Evolutionary conservation across 2,329 filamentous ascomycete genomes (phyloP), one percentile per base, ranked within the genome.

Genomic region (Pseudogymnoascus sp.): DNA sequence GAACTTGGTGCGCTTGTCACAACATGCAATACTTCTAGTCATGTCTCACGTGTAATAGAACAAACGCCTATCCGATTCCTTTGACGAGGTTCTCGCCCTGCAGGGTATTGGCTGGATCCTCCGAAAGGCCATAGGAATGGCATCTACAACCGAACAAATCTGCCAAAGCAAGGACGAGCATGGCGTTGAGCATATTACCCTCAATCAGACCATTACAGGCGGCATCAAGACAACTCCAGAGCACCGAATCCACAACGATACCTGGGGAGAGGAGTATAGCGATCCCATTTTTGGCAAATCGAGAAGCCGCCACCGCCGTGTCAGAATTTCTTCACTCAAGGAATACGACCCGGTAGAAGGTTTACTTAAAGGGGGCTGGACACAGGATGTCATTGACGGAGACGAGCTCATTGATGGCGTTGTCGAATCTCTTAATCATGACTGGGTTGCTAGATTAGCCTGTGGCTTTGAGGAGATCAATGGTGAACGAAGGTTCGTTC

Each of bases 61-160:
- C 74, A 81, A 82, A 70, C 72, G 73, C 59, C 70, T 85, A 65
- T 83, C 81, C 62, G 79, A 83, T 66, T 72, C 79, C 63, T 74
- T 78, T 22, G 81, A 84, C 59, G 70, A 77, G 2, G 75, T 85
- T 62, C 79, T 88, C 39, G 69, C 75, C 50, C 74, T 84, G 71
- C 79, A 82, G 78, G 77, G 77, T 47, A 71, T 81, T 60, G 70
- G 74, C 70, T 84, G 81, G 80, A 62, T 84, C 47, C 76, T 75
- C 39, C 81, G 83, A 67, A 83, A 79, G 73, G 80, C 81, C 32
- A 78, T 87, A 65, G 70, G 74, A 57, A 69, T 79, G 57, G 83
- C 83, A 16, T 83, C 79, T 20, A 72, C 87, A 50, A 82, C 79
- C 14, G 77, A 69, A 14, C 61, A 65, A 32, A 59, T 70, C 30